phyloP scores from a whole-genome alignment of 495 filamentous ascomycete genomes.

The Pyronema omphalodes region DNA sequence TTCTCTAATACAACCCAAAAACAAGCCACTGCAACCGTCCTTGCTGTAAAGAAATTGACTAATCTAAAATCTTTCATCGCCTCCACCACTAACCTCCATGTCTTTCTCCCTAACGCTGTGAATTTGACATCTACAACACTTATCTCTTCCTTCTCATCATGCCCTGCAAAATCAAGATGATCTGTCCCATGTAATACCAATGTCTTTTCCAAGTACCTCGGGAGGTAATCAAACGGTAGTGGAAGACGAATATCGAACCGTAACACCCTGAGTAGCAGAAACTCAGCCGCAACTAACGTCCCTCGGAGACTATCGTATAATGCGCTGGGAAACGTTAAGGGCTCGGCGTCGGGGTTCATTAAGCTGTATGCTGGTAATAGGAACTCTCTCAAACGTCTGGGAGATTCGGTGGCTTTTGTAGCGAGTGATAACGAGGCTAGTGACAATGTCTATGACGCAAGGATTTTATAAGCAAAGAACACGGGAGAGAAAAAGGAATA shows the following conservation, averaged over 20 bases:
- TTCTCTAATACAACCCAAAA: conserved; percentile 23
- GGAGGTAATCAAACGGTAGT: conserved; percentile 27
- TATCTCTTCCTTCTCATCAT: conserved; percentile 27
- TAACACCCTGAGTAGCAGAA: conserved; percentile 28
- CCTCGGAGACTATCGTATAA: conserved; percentile 28
- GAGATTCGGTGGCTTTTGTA: conserved; percentile 29
- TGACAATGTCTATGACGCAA: conserved; percentile 24
- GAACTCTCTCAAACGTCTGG: conserved; percentile 29
- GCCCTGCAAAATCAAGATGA: conserved; percentile 18
- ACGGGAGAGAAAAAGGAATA: not conserved
- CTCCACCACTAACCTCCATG: conserved; percentile 21
- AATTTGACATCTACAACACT: conserved; percentile 26
- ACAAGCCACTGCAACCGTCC: conserved; percentile 27
- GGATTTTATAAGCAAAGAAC: not conserved
- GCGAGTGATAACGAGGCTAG: conserved; percentile 29
- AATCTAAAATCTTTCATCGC: conserved; percentile 26
- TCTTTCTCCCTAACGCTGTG: conserved; percentile 24
- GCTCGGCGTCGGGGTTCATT: conserved; percentile 22
- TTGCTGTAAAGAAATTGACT: conserved; percentile 26
- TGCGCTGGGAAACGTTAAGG: conserved; percentile 27
- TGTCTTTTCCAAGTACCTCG: conserved; percentile 26
- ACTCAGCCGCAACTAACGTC: conserved; percentile 29
- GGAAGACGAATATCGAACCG: conserved; percentile 28
- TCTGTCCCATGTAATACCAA: conserved; percentile 21
- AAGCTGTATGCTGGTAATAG: conserved; percentile 29